Conservation (phyloP, 192 early-diverging fungal species). For the Pecoramyces ruminantium region DNA sequence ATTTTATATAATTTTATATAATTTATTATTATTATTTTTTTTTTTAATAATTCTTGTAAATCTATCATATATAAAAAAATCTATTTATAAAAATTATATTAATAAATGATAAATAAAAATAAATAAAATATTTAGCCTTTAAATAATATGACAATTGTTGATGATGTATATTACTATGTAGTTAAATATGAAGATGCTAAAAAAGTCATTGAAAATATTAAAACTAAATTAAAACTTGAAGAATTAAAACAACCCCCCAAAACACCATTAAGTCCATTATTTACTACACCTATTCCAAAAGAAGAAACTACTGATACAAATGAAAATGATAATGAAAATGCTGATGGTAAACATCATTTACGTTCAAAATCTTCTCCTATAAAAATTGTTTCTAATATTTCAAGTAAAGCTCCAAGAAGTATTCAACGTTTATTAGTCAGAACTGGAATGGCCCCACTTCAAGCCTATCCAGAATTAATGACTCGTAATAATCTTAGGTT, state of each 20-base stretch:
- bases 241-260: not conserved
- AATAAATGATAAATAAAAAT: too few relatives aligned
- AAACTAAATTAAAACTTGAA: not conserved
- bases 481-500: not conserved
- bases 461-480: not conserved
- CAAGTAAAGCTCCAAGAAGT: not conserved
- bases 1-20: too few relatives aligned
- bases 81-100: too few relatives aligned
- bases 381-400: not conserved
- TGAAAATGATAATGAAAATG: not conserved
- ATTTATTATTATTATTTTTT: too few relatives aligned
- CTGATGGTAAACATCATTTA: not conserved
- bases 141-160: constrained; percentile 56
- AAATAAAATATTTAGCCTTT: constrained; percentile 29
- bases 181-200: constrained; percentile 7
- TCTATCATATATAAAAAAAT: too few relatives aligned
- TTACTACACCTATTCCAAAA: not conserved
- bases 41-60: too few relatives aligned
- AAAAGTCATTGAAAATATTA: not conserved
- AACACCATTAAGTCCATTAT: not conserved
- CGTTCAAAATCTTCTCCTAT: not conserved
- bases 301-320: not conserved
- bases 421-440: not conserved
- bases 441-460: not conserved
- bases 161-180: constrained; percentile 47